These are phyloP conservation scores for Capronia epimyces DNA, from an alignment of 2,329 filamentous ascomycete genomes.

Conservation along the genomic window DNA sequence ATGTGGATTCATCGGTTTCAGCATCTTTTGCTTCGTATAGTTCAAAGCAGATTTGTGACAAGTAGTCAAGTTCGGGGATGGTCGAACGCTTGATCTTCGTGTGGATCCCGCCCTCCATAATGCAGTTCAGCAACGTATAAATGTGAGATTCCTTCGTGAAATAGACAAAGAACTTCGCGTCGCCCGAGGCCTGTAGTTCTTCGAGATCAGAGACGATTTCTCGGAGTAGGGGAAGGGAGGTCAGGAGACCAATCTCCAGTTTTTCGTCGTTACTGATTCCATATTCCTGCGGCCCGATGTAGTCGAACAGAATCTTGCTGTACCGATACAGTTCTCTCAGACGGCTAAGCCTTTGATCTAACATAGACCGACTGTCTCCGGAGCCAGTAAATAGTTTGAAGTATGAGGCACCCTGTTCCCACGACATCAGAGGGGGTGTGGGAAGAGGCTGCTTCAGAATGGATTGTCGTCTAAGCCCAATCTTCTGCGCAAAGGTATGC, in stretches of 20 bases:
- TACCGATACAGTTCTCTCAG: constrained; percentile 88
- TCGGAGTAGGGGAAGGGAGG: constrained; percentile 84
- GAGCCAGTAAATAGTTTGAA: constrained; percentile 85
- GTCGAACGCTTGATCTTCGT: constrained; percentile 94
- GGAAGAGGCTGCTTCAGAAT: constrained; percentile 40
- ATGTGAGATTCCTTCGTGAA: constrained; percentile 99
- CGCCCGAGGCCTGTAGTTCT: constrained; percentile 90
- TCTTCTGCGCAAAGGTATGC: constrained; percentile 36
- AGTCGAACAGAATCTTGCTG: constrained; percentile 93
- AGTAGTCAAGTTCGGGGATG: constrained; percentile 94
- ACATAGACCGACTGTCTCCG: constrained; percentile 67
- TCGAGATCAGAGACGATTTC: constrained; percentile 97
- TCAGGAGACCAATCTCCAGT: constrained; percentile 94
- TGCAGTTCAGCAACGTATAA: constrained; percentile 95
- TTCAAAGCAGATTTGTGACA: constrained; percentile 97
- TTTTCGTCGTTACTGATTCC: constrained; percentile 94
- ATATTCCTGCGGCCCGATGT: constrained; percentile 97
- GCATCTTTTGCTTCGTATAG: constrained; percentile 90
- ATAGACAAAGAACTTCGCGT: constrained; percentile 95
- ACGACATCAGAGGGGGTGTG: constrained; percentile 49
- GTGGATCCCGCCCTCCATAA: constrained; percentile 91
- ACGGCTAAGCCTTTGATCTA: constrained; percentile 78
- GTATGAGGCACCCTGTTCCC: constrained; percentile 62
- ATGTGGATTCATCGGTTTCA: constrained; percentile 73
- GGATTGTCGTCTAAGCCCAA: constrained; percentile 50